Percentiles rank a stretch among this genome's conserved stretches.
phyloP scores from a whole-genome alignment of 495 filamentous ascomycete species.

The Daldinia decipiens region DNA sequence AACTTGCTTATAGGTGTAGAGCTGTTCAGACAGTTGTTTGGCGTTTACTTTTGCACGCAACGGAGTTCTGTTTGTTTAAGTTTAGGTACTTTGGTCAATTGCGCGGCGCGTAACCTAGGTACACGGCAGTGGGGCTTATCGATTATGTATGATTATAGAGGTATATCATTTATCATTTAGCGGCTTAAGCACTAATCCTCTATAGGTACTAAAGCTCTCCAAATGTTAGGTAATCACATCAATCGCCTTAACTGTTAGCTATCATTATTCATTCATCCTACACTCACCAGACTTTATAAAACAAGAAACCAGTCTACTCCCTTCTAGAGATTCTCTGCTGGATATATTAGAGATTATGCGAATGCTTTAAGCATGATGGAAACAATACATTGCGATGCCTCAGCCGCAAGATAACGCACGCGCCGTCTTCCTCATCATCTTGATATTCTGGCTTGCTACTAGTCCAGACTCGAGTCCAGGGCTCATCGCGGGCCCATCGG shows the following conservation, averaged over 20 bases:
- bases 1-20: neutral
- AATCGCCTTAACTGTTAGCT: neutral
- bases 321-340: constrained; percentile 12
- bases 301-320: neutral
- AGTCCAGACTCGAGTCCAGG: constrained; percentile 53
- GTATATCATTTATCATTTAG: too few species aligned
- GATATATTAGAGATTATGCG: constrained; percentile 27
- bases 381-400: constrained; percentile 49
- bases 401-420: constrained; percentile 55
- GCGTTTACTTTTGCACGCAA: neutral
- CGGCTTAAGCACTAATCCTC: neutral
- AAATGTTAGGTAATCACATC: constrained; percentile 8
- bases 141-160: constrained; percentile 18
- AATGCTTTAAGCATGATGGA: constrained; percentile 45
- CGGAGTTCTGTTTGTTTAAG: neutral
- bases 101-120: neutral
- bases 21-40: too few species aligned
- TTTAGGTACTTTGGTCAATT: neutral
- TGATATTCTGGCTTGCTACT: constrained; percentile 56
- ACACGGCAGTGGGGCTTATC: constrained; percentile 13
- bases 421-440: constrained; percentile 53
- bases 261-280: constrained; percentile 3
- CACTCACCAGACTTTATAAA: constrained; percentile 4
- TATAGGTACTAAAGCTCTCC: neutral
- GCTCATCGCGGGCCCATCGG: constrained; percentile 53